A percentile compares a stretch with the other conserved stretches of the same genome.
Evolutionary conservation across 257 asterid species (phyloP).

Genomic region (Nicotiana sylvestris): DNA sequence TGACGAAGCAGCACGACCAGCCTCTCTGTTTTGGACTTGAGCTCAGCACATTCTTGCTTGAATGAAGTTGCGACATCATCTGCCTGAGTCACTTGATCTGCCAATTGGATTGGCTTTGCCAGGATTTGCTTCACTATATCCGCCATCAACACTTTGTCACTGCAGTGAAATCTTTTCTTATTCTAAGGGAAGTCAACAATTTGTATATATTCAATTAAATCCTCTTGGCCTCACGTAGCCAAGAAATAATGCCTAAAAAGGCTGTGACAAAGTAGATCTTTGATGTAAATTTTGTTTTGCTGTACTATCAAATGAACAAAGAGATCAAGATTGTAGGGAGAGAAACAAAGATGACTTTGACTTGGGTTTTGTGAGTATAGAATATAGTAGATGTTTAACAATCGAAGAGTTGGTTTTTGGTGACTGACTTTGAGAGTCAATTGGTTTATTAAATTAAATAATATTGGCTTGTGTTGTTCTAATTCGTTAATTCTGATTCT

Average conservation of each 20-base stretch:
- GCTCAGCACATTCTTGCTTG: constrained; percentile 31
- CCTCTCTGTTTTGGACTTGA: constrained; percentile 34
- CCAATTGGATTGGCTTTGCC: constrained; percentile 38
- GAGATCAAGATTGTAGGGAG: background rate
- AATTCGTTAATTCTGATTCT: too few relatives aligned
- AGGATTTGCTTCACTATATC: constrained; percentile 43
- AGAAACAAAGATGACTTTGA: background rate
- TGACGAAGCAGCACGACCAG: constrained; percentile 35
- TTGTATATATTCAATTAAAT: background rate
- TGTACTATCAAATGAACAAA: background rate
- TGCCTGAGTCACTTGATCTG: constrained; percentile 38
- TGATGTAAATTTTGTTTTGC: background rate
- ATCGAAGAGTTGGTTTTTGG: background rate
- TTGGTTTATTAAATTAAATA: too few relatives aligned
- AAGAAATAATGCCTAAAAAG: background rate
- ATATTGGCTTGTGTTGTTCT: too few relatives aligned
- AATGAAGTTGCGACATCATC: constrained; percentile 31
- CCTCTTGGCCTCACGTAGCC: background rate
- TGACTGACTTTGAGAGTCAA: too few relatives aligned
- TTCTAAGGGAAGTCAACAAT: background rate
- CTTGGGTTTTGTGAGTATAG: background rate
- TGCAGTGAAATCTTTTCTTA: background rate
- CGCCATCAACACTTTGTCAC: constrained; percentile 22
- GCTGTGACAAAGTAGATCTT: background rate
- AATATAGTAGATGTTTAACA: background rate